Percentiles rank a stretch among this genome's conserved stretches.
Evolutionary conservation across 768 basidiomycete species (phyloP).

Genomic region (Cantharellus cinnabarinus): DNA sequence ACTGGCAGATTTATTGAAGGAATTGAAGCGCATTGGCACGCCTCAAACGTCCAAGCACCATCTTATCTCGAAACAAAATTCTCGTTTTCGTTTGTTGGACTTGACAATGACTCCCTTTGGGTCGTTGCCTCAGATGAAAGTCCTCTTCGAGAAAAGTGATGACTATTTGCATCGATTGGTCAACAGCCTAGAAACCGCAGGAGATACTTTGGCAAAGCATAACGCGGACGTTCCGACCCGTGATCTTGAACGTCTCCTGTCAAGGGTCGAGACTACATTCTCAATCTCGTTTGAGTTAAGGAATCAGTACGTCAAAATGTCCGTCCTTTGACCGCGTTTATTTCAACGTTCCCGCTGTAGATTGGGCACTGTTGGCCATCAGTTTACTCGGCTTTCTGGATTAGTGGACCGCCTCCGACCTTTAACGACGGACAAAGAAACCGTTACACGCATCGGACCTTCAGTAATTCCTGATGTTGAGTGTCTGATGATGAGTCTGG

Average conservation of each 20-base stretch:
- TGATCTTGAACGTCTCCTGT: conserved; percentile 62
- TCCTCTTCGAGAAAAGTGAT: conserved; percentile 27
- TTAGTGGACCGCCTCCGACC: no score
- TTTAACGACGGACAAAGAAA: no score
- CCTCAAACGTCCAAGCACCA: conserved; percentile 52
- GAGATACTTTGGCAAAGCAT: conserved; percentile 42
- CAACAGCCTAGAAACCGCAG: conserved; percentile 42
- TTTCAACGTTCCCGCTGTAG: no score
- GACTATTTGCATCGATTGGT: conserved; percentile 44
- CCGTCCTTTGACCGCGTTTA: no score
- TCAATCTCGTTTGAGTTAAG: neutral
- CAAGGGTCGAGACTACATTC: conserved; percentile 62
- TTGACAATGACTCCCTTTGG: neutral
- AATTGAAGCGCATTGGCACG: conserved; percentile 62
- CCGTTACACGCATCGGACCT: no score
- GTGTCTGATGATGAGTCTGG: no score
- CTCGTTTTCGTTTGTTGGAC: conserved; percentile 38
- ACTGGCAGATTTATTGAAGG: conserved; percentile 78
- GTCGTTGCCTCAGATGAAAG: neutral
- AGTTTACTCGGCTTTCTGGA: no score
- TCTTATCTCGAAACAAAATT: conserved; percentile 32
- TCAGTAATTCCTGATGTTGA: no score
- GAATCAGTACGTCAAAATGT: neutral
- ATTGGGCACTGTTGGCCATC: no score
- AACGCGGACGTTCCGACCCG: conserved; percentile 70